Percentiles rank a stretch among this genome's conserved stretches.
Evolutionary conservation across 768 basidiomycete genomes (phyloP).

Genomic region (Boletus rubroflammeus): DNA sequence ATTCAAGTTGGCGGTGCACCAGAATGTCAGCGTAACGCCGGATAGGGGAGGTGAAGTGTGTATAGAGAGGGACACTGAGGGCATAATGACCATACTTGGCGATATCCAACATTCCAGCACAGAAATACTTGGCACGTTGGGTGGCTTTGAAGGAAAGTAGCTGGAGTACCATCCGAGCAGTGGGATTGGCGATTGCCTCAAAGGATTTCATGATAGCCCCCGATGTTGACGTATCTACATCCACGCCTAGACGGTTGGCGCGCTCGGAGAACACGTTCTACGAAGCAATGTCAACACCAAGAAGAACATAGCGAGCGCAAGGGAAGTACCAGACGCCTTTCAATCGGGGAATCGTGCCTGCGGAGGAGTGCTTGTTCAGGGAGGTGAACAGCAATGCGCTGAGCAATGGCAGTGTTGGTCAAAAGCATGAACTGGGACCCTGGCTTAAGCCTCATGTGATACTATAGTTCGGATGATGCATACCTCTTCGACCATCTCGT

Average conservation of each 20-base stretch:
- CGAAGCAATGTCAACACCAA: slow-evolving; percentile 7
- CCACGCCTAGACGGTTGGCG: slow-evolving; percentile 78
- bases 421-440: slow-evolving; percentile 82
- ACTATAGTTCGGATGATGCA: slow-evolving; percentile 9
- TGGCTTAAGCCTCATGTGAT: slow-evolving; percentile 1
- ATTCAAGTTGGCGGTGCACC: slow-evolving; percentile 95
- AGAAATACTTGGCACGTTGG: slow-evolving; percentile 96
- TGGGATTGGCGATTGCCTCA: slow-evolving; percentile 65
- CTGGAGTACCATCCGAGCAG: slow-evolving; percentile 75
- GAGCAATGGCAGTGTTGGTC: slow-evolving; percentile 85
- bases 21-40: slow-evolving; percentile 91
- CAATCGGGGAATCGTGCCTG: slow-evolving; percentile 89
- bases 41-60: slow-evolving; percentile 90
- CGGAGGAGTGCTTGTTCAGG: slow-evolving; percentile 97
- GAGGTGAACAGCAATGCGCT: slow-evolving; percentile 88
- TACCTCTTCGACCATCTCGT: slow-evolving; percentile 88
- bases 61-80: slow-evolving; percentile 87
- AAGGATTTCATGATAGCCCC: slow-evolving; percentile 85
- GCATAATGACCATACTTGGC: slow-evolving; percentile 96
- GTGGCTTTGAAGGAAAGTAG: slow-evolving; percentile 88
- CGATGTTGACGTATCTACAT: slow-evolving; percentile 75
- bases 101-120: slow-evolving; percentile 98
- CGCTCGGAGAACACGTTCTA: slow-evolving; percentile 78
- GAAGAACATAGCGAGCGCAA: not conserved
- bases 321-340: slow-evolving; percentile 70